Base-by-base conservation (phyloP, 306 rosid species). In the Vigna hirtella region DNA sequence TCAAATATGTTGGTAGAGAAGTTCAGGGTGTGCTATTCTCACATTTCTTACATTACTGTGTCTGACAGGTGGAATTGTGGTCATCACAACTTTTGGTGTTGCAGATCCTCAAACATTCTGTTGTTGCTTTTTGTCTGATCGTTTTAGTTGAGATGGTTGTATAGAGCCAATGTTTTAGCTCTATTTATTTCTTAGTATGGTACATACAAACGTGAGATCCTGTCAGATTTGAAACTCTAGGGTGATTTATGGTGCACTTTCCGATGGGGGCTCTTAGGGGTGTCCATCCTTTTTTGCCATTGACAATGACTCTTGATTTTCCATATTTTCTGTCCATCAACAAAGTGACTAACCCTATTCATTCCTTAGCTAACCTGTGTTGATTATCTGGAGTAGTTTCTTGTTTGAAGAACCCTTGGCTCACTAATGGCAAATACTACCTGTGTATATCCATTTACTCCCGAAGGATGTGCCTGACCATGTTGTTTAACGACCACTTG, bases 1-100 rank as follows among this genome's bases (percentile, higher is more conserved):
- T 82, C 79, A 58, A 81, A 70, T 64, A 40, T 82, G 52, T 50
- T 36, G 32, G 43, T 67, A 62, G 56, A 61, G 47, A 42, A 20
- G 9, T 71, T 5, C 47, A 15, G 4, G 45, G 2, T 28, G 69
- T 30, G 48, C 10, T 52, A 42, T 22, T 32, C 32, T 74, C 58
- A 16, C 30, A 49, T 57, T 56, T 56, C 53, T 43, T 30, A 47
- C 48, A 66, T 45, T 80, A 74, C 63, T 58, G 52, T 66, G 6
- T 64, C 9, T 73, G 17, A 34, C 18, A 74, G 65, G 45, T 64
- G 68, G 14, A 79, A 42, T 51, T 38, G 61, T n/a, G 72, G 42
- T 32, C 40, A 38, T 28, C 48, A 16, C 56, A 47, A 5, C 49
- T 12, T 62, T 70, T 65, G 32, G 43, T 22, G 65, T 61, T 24